phyloP scores from a whole-genome alignment of 208 protist species.

The Leishmania amazonensis region DNA sequence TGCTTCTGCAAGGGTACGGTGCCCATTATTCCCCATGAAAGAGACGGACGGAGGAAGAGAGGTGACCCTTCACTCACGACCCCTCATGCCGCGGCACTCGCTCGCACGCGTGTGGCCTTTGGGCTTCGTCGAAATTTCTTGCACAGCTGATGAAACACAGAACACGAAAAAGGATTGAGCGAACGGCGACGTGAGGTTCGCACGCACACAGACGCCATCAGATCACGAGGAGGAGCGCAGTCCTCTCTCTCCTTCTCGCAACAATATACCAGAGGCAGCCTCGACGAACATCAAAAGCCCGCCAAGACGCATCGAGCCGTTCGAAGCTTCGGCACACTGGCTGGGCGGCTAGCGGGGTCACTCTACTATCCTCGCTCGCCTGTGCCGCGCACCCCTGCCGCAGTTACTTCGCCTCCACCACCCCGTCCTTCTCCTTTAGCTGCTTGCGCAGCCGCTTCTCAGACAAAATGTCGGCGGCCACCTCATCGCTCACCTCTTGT shows the following conservation, averaged over 20 bases:
- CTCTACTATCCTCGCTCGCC: neutral
- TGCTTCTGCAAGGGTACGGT: neutral
- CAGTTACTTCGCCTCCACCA: conserved; percentile 29
- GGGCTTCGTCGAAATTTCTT: neutral
- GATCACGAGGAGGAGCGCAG: neutral
- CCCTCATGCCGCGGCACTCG: neutral
- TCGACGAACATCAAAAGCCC: neutral
- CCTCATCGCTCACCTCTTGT: conserved; percentile 81
- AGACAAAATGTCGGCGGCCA: conserved; percentile 72
- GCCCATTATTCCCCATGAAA: neutral
- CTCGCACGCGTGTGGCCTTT: neutral
- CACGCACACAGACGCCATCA: neutral
- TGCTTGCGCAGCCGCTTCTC: conserved; percentile 73
- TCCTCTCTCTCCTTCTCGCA: neutral
- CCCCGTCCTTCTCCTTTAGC: conserved; percentile 44
- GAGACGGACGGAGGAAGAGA: neutral
- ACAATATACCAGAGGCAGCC: neutral
- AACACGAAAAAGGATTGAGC: neutral
- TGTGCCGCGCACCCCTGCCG: neutral
- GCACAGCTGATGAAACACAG: neutral
- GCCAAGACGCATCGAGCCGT: no score
- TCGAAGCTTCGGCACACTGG: neutral
- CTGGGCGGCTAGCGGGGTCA: neutral
- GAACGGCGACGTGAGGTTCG: neutral
- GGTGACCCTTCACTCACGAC: neutral